Percentiles rank a stretch among this genome's conserved stretches.
Conservation (phyloP, 2,329 filamentous ascomycete species). For the Xylariaceae sp. region DNA sequence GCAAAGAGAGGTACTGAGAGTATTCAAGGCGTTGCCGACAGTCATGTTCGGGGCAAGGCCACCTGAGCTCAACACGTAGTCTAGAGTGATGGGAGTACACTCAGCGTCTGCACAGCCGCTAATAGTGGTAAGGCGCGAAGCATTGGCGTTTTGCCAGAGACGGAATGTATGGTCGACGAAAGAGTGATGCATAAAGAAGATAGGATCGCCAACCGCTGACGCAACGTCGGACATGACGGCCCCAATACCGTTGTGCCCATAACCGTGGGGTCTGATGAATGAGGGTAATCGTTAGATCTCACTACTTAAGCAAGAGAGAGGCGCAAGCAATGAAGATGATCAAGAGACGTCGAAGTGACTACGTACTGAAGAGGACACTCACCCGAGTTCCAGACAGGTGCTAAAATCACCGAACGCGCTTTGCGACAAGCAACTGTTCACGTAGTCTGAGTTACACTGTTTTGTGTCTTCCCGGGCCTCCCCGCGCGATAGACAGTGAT, state of each 20-base stretch:
- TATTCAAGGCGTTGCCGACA: constrained; percentile 26
- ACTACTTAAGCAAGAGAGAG: background rate
- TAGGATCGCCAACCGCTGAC: constrained; percentile 32
- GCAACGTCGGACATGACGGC: constrained; percentile 35
- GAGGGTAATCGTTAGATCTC: constrained; percentile 13
- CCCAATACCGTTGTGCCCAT: constrained; percentile 35
- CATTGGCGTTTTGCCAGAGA: constrained; percentile 32
- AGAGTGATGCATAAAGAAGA: constrained; percentile 34
- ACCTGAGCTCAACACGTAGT: constrained; percentile 25
- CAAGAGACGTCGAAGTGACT: background rate
- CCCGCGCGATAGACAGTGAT: constrained; percentile 33
- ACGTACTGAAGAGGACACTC: too few relatives aligned
- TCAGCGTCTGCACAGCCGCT: constrained; percentile 26
- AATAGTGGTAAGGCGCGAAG: constrained; percentile 25
- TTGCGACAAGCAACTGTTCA: constrained; percentile 31
- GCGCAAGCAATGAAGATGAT: too few relatives aligned
- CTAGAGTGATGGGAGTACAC: constrained; percentile 26
- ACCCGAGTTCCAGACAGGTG: constrained; percentile 30
- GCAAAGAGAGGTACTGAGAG: constrained; percentile 27
- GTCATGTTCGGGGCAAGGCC: constrained; percentile 26
- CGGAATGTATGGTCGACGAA: constrained; percentile 34
- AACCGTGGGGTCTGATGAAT: constrained; percentile 30
- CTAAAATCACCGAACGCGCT: constrained; percentile 30
- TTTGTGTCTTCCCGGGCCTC: constrained; percentile 30
- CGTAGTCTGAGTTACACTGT: constrained; percentile 29